Percentiles rank a stretch among this genome's conserved stretches.
Evolutionary conservation across 73 alveolate species (phyloP).

Genomic region (Blepharisma japonicum): DNA sequence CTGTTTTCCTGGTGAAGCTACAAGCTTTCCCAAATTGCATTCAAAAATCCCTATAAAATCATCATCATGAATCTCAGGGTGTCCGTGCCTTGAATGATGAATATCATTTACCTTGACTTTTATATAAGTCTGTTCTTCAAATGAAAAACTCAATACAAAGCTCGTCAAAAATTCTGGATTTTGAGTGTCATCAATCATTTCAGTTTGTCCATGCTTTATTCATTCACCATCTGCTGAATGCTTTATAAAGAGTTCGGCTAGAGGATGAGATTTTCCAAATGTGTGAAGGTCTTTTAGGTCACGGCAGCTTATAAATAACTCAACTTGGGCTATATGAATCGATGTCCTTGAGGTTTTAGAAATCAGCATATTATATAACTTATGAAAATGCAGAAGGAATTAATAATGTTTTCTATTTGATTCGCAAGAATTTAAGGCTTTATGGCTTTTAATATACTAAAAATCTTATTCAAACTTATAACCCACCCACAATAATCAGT

Average conservation of each 20-base stretch:
- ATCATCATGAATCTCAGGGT: background rate
- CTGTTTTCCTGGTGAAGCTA: background rate
- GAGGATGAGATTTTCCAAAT: constrained; percentile 61
- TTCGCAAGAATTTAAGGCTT: too few relatives aligned
- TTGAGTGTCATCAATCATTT: background rate
- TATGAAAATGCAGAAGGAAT: too few relatives aligned
- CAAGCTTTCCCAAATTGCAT: background rate
- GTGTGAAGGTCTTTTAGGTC: constrained; percentile 60
- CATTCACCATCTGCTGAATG: background rate
- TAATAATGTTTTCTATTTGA: too few relatives aligned
- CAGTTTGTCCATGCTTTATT: background rate
- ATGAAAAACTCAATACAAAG: background rate
- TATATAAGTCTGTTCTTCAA: background rate
- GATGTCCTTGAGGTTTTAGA: too few relatives aligned
- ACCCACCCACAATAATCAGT: too few relatives aligned
- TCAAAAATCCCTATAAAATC: background rate
- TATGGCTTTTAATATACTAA: too few relatives aligned
- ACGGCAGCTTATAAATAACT: constrained; percentile 56
- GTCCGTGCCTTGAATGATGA: background rate
- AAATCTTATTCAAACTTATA: too few relatives aligned
- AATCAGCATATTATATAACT: too few relatives aligned
- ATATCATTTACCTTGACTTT: background rate
- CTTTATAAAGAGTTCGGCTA: constrained; percentile 26
- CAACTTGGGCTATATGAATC: background rate
- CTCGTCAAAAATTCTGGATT: background rate